phyloP scores from a whole-genome alignment of 306 rosid species.

The Vachellia collinsii region DNA sequence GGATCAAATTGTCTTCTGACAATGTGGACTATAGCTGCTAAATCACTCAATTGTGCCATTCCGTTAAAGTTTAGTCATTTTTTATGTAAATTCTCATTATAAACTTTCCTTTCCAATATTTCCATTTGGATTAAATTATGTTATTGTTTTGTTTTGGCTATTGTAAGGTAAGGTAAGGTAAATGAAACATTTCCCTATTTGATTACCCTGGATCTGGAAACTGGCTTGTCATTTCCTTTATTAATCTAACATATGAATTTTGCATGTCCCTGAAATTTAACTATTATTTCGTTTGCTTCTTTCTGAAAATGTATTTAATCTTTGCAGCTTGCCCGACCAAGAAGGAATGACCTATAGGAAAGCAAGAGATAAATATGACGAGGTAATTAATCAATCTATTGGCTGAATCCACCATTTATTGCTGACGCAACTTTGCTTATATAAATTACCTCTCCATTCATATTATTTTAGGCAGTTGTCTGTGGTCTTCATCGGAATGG shows the following conservation, averaged over 20 bases:
- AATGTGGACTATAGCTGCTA: no score
- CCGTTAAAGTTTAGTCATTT: background rate
- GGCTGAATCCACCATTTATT: conserved; percentile 9
- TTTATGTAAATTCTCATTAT: conserved; percentile 12
- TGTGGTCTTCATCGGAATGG: conserved; percentile 89
- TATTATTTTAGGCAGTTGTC: conserved; percentile 74
- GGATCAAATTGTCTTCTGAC: conserved; percentile 16
- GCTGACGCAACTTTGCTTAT: conserved; percentile 26
- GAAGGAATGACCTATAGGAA: conserved; percentile 71
- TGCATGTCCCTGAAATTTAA: conserved; percentile 33
- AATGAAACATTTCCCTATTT: conserved; percentile 14
- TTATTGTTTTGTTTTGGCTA: conserved; percentile 6
- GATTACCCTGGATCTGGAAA: conserved; percentile 15
- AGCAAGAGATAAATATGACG: conserved; percentile 62
- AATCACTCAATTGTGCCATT: no score
- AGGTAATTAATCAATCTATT: conserved; percentile 54
- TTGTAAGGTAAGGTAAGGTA: background rate
- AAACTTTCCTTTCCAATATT: background rate
- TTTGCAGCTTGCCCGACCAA: conserved; percentile 66
- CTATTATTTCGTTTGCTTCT: conserved; percentile 32
- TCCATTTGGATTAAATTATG: conserved; percentile 28
- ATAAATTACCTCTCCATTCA: conserved; percentile 29
- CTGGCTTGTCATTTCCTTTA: background rate
- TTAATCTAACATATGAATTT: background rate
- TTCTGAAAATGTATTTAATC: conserved; percentile 95